Evolutionary conservation across 495 filamentous ascomycete species (phyloP).

Genomic region (Acidiella bohemica): DNA sequence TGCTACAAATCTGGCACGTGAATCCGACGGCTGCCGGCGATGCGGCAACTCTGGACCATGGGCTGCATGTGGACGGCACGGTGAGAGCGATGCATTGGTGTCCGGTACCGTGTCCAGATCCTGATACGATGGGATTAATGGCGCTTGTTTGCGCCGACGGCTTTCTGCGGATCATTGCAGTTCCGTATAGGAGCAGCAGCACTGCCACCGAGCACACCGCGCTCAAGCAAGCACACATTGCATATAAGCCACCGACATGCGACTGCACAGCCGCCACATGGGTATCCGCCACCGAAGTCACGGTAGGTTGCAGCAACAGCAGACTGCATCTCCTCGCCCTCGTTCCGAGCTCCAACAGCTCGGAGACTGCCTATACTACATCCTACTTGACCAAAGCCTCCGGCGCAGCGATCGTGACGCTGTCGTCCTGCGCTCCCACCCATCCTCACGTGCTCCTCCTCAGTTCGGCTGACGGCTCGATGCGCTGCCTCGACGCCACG

Average conservation of each 20-base stretch:
- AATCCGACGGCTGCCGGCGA: no score
- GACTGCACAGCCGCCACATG: conserved; percentile 49
- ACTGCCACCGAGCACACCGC: conserved; percentile 32
- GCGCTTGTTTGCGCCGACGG: conserved; percentile 53
- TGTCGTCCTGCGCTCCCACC: conserved; percentile 44
- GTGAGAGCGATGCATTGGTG: conserved; percentile 51
- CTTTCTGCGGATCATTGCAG: conserved; percentile 43
- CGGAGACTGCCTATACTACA: no score
- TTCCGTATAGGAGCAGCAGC: no score
- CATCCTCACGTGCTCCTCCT: conserved; percentile 42
- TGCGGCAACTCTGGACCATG: no score
- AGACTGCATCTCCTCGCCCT: conserved; percentile 47
- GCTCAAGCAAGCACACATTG: conserved; percentile 40
- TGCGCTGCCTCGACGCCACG: conserved; percentile 43
- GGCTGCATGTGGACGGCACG: conserved; percentile 51
- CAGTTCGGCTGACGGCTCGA: conserved; percentile 44
- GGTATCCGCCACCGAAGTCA: conserved; percentile 47
- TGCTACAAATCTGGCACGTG: background rate
- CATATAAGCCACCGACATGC: conserved; percentile 34
- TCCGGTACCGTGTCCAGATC: conserved; percentile 31
- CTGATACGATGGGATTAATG: conserved; percentile 41
- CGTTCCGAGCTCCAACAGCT: no score
- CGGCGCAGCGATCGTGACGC: no score
- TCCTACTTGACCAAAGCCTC: no score
- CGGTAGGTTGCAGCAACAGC: conserved; percentile 51